These are phyloP conservation scores for Verticillium albo-atrum DNA, from an alignment of 2,329 filamentous ascomycete species.

Conservation along the genomic window DNA sequence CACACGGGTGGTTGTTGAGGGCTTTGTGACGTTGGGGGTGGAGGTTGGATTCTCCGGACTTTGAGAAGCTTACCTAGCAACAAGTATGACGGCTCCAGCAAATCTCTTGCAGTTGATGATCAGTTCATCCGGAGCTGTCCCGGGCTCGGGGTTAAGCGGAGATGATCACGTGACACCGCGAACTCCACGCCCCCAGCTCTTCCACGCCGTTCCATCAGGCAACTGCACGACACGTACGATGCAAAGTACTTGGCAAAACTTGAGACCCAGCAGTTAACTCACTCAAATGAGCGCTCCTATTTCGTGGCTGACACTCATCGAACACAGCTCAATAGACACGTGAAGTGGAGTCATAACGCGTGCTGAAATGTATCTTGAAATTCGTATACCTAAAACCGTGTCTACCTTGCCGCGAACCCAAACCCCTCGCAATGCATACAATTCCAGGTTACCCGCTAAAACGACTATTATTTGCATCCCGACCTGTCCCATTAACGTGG, in stretches of 20 bases:
- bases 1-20: not conserved
- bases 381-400: not conserved
- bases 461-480: not conserved
- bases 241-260: not conserved
- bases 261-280: not conserved
- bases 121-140: conserved; percentile 4
- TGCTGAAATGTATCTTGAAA: not conserved
- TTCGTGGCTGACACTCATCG: too few relatives aligned
- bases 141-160: conserved; percentile 2
- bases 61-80: not conserved
- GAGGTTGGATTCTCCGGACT: not conserved
- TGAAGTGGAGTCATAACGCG: not conserved
- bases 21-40: not conserved
- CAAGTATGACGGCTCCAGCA: not conserved
- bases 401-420: not conserved
- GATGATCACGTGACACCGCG: not conserved
- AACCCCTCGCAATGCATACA: not conserved
- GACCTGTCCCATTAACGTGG: not conserved
- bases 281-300: not conserved
- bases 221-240: not conserved
- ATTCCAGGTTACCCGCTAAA: not conserved
- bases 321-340: too few relatives aligned
- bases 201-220: not conserved
- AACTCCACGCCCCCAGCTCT: not conserved
- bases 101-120: conserved; percentile 4